phyloP scores from a whole-genome alignment of 2,329 filamentous ascomycete genomes.

The Penicillium sp. region DNA sequence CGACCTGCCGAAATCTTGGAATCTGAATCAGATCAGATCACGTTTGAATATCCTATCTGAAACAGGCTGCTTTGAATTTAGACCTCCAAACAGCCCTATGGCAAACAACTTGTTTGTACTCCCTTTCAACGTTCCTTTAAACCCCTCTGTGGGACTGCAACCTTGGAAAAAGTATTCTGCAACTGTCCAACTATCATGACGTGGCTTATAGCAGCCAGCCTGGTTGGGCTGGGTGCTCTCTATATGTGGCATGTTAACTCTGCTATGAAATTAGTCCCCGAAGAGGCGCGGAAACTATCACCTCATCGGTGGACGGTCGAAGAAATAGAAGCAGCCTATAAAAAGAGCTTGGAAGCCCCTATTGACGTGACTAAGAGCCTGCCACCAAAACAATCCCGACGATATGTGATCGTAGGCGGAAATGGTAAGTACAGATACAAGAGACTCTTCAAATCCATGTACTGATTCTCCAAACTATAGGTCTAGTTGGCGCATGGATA shows the following conservation, averaged over 20 bases:
- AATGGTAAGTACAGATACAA: slow-evolving; percentile 29
- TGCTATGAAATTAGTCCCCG: slow-evolving; percentile 26
- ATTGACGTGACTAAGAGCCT: slow-evolving; percentile 35
- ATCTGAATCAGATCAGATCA: neutral
- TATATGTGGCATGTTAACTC: slow-evolving; percentile 33
- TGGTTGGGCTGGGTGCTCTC: slow-evolving; percentile 18
- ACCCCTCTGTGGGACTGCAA: neutral
- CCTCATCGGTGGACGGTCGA: slow-evolving; percentile 36
- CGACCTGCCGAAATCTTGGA: slow-evolving; percentile 6
- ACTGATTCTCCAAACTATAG: slow-evolving; percentile 31
- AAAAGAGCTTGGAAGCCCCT: slow-evolving; percentile 26
- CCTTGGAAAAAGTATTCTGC: neutral
- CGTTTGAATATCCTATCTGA: neutral
- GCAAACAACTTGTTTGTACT: neutral
- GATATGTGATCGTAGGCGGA: slow-evolving; percentile 42
- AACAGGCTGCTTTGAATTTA: neutral
- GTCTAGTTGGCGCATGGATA: slow-evolving; percentile 56
- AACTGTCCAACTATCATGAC: slow-evolving; percentile 6
- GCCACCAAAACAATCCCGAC: slow-evolving; percentile 37
- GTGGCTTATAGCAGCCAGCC: slow-evolving; percentile 4
- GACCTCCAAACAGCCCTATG: neutral
- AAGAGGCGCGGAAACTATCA: slow-evolving; percentile 26
- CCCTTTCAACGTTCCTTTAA: neutral
- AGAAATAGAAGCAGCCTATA: slow-evolving; percentile 32
- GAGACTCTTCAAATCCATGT: neutral